A percentile compares a stretch with the other conserved stretches of the same genome.
Conservation (phyloP, 2,329 filamentous ascomycete genomes). For the Penicillium sp. region DNA sequence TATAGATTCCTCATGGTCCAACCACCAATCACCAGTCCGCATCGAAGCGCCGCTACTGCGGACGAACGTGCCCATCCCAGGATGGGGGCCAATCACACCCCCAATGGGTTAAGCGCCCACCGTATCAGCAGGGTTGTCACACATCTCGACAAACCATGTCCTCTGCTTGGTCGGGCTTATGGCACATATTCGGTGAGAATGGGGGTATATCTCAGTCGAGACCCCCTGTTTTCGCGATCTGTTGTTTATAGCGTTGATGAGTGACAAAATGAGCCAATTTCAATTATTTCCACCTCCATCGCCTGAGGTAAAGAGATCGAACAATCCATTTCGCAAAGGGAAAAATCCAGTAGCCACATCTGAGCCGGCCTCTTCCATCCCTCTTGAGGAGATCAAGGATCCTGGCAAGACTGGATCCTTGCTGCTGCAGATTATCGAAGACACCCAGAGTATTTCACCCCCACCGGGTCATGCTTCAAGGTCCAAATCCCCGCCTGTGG, state of each 20-base stretch:
- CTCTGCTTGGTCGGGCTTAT: slow-evolving; percentile 2
- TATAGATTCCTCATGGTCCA: not conserved
- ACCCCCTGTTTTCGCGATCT: slow-evolving; percentile 15
- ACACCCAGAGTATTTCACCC: slow-evolving; percentile 29
- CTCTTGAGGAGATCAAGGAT: slow-evolving; percentile 28
- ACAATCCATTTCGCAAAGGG: slow-evolving; percentile 34
- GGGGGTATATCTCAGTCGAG: slow-evolving; percentile 21
- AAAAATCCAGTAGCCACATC: slow-evolving; percentile 22
- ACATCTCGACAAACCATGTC: slow-evolving; percentile 6
- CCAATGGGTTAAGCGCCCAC: slow-evolving; percentile 29
- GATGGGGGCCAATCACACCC: slow-evolving; percentile 20
- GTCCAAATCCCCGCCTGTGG: slow-evolving; percentile 13
- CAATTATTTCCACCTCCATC: slow-evolving; percentile 41
- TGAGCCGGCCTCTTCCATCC: slow-evolving; percentile 25
- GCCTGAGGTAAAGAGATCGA: slow-evolving; percentile 25
- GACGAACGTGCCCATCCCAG: slow-evolving; percentile 13
- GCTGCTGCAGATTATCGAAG: slow-evolving; percentile 38
- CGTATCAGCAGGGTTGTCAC: slow-evolving; percentile 23
- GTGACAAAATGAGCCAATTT: slow-evolving; percentile 34
- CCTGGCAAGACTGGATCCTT: slow-evolving; percentile 34
- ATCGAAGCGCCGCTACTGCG: slow-evolving; percentile 22
- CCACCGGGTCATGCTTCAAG: slow-evolving; percentile 20
- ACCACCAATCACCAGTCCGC: slow-evolving; percentile 12
- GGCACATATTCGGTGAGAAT: slow-evolving; percentile 2
- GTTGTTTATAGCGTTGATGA: slow-evolving; percentile 3